These are phyloP conservation scores for Schwanniomyces etchellsii DNA, from an alignment of 1,139 yeast species.

Conservation along the genomic window DNA sequence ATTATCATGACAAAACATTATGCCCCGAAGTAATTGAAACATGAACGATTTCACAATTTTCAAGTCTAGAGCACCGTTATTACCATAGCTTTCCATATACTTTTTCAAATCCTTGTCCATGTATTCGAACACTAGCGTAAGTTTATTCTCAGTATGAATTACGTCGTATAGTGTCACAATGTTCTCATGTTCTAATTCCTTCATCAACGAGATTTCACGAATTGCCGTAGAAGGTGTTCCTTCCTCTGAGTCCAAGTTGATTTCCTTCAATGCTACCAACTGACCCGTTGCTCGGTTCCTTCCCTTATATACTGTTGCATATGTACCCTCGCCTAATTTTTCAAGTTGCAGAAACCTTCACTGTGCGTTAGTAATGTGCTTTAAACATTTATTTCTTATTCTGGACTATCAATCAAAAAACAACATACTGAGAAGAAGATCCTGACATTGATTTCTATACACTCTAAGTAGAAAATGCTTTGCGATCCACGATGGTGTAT, in stretches of 20 bases:
- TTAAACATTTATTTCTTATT: not conserved
- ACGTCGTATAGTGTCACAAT: constrained; percentile 92
- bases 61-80: constrained; percentile 73
- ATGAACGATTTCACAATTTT: constrained; percentile 82
- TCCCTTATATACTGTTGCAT: constrained; percentile 97
- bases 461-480: no score
- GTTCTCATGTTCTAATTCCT: constrained; percentile 90
- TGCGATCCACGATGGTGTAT: not conserved
- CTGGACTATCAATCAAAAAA: not conserved
- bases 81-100: constrained; percentile 90
- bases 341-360: constrained; percentile 57
- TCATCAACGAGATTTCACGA: constrained; percentile 93
- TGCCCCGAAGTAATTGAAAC: constrained; percentile 87
- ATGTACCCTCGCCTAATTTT: constrained; percentile 95
- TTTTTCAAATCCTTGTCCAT: constrained; percentile 93
- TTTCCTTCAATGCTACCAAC: constrained; percentile 90
- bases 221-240: constrained; percentile 99
- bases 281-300: constrained; percentile 89
- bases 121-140: constrained; percentile 86
- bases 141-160: constrained; percentile 92
- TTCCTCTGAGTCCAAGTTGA: constrained; percentile 90
- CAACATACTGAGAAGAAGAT: constrained; percentile 25
- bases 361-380: constrained; percentile 8
- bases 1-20: constrained; percentile 92
- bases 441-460: constrained; percentile 10